phyloP scores from a whole-genome alignment of 2,329 filamentous ascomycete genomes.

The Xylaria sp. region DNA sequence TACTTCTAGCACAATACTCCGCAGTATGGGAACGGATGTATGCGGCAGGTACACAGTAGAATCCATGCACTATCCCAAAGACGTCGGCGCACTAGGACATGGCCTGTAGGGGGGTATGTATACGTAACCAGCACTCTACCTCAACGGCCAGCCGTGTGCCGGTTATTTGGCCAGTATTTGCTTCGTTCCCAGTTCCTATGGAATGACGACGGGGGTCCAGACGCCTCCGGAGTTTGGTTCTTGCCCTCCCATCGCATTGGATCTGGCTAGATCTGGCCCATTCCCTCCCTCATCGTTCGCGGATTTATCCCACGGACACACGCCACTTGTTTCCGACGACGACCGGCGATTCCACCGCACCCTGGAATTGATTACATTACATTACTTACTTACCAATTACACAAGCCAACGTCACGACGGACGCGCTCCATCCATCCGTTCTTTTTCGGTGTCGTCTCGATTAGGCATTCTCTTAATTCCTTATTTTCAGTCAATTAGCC shows the following conservation, averaged over 20 bases:
- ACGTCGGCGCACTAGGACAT: background rate
- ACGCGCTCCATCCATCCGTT: conserved; percentile 15
- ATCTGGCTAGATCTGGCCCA: conserved; percentile 35
- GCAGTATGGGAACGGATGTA: background rate
- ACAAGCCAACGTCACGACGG: conserved; percentile 18
- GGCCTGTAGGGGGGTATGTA: background rate
- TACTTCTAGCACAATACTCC: background rate
- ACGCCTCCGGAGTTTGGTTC: conserved; percentile 30
- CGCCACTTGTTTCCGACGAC: conserved; percentile 43
- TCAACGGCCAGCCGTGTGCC: background rate
- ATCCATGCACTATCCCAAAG: background rate
- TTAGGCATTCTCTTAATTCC: conserved; percentile 45
- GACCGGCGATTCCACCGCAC: conserved; percentile 30
- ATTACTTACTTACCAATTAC: conserved; percentile 20
- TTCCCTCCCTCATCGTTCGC: conserved; percentile 29
- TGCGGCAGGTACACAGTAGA: background rate
- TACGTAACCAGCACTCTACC: background rate
- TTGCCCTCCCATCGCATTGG: conserved; percentile 17
- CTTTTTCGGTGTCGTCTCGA: conserved; percentile 37
- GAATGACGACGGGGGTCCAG: background rate
- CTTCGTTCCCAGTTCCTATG: background rate
- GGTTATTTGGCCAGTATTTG: background rate
- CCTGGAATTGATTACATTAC: conserved; percentile 21
- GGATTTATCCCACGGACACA: conserved; percentile 40
- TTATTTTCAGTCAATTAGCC: conserved; percentile 18